Conservation (phyloP, 164 flowering plant species). For the Tetrastigma voinierianum region DNA sequence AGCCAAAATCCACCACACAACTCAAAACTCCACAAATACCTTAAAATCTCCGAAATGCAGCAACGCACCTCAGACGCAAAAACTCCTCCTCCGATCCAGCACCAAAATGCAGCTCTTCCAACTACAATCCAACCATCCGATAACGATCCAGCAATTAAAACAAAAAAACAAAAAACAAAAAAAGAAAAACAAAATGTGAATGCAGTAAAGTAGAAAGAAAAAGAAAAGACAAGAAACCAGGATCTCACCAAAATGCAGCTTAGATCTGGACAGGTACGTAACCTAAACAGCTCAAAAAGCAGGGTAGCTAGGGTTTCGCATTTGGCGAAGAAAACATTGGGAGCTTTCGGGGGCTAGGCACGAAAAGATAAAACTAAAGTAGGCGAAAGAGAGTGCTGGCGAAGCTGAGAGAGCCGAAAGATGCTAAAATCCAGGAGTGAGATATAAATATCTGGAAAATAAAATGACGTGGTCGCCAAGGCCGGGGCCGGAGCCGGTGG, state of each 20-base stretch:
- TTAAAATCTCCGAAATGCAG: not conserved
- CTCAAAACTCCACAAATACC: not conserved
- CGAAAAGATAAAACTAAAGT: not conserved
- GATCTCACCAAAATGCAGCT: not conserved
- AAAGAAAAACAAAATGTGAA: not conserved
- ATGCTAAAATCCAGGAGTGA: not conserved
- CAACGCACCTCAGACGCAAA: not conserved
- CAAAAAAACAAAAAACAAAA: not conserved
- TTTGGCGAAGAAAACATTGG: slow-evolving; percentile 5
- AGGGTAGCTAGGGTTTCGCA: slow-evolving; percentile 5
- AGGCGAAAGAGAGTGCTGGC: not conserved
- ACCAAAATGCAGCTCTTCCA: slow-evolving; percentile 12
- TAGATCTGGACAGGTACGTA: not conserved
- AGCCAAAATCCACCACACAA: slow-evolving; percentile 1
- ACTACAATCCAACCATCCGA: not conserved
- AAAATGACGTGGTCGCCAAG: too few relatives aligned
- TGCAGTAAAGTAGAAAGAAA: not conserved
- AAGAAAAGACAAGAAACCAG: not conserved
- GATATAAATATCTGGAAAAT: not conserved
- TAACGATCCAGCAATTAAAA: not conserved
- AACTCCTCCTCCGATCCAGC: slow-evolving; percentile 5
- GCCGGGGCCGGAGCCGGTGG: too few relatives aligned
- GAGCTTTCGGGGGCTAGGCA: not conserved
- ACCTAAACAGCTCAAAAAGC: not conserved
- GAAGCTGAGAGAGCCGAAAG: not conserved